Base-by-base conservation (phyloP, 306 rosid species). In the Rubus parviflorus region DNA sequence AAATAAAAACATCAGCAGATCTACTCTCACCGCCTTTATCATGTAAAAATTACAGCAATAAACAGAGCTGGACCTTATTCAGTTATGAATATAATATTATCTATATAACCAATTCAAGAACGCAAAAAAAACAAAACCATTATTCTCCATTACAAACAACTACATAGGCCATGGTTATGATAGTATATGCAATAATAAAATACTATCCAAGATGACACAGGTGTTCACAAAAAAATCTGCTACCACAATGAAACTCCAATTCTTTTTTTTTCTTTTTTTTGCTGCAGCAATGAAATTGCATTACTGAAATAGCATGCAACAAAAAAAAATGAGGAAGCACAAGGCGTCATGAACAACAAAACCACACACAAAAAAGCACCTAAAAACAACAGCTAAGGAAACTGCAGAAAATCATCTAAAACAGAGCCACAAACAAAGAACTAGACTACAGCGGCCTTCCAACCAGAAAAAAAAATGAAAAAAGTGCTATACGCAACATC, bases 81-180 rank as follows among this genome's bases (percentile, higher is more conserved):
- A 53, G 25, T 3, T 46, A 3, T 30, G 35, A 30, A 30, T 30
- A 30, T 17, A 49, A 22, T 63, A 63, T 37, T 7, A 61, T 61
- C 37, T 46, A 8, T 23, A 3, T 62, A 35, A 62, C 66, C 54
- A 46, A 46, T 23, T 13, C 57, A 47, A 6, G 73, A 68, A 68
- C 41, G 12, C 73, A 68, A 13, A 43, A 68, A 1, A 68, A 70
- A 30, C 7, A 6, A 22, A 49, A 25, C 38, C 25, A 49, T 7
- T 30, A 30, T 8, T 5, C n/a, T 15, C 15, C 4, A 30, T 49
- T 49, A 25, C 23, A 37, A 51, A 70, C 52, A 68, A 46, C 37
- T 38, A 10, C 66, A 13, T 61, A 61, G 42, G 53, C 13, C 67
- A 61, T 61, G 64, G 66, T 60, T 25, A 60, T 60, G n/a, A 61